Conservation (phyloP, 2,329 filamentous ascomycete species). For the Arthrobotrys megalospora region DNA sequence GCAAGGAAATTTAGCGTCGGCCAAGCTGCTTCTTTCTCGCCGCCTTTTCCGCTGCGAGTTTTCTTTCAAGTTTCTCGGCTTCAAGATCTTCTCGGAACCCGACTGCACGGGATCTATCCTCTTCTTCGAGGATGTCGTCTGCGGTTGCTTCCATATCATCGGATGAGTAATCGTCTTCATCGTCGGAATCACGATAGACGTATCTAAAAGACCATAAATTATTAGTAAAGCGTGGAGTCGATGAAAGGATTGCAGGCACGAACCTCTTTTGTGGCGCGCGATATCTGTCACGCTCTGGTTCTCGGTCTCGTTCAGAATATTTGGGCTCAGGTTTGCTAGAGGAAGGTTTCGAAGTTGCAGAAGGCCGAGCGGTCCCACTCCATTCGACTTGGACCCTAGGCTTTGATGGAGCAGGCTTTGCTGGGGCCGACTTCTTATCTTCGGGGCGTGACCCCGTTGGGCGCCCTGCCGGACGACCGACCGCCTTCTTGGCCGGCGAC, state of each 20-base stretch:
- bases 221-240: slow-evolving; percentile 4
- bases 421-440: slow-evolving; percentile 36
- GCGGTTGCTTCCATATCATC: slow-evolving; percentile 64
- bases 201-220: slow-evolving; percentile 59
- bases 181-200: slow-evolving; percentile 61
- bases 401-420: slow-evolving; percentile 26
- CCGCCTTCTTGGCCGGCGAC: slow-evolving; percentile 29
- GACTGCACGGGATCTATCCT: slow-evolving; percentile 61
- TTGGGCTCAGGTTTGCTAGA: slow-evolving; percentile 30
- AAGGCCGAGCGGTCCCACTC: slow-evolving; percentile 54
- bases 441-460: slow-evolving; percentile 5
- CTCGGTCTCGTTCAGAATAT: slow-evolving; percentile 31
- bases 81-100: slow-evolving; percentile 63
- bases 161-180: slow-evolving; percentile 62
- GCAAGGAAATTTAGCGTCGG: slow-evolving; percentile 46
- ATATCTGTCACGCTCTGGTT: slow-evolving; percentile 36
- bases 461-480: slow-evolving; percentile 5
- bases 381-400: slow-evolving; percentile 42
- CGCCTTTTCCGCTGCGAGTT: slow-evolving; percentile 62
- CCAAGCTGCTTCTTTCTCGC: slow-evolving; percentile 60
- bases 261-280: slow-evolving; percentile 35
- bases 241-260: background rate
- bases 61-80: slow-evolving; percentile 63
- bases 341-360: slow-evolving; percentile 28
- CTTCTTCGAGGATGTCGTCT: slow-evolving; percentile 64